These are phyloP conservation scores for Colletotrichum chlorophyti DNA, from an alignment of 2,329 filamentous ascomycete species.

Conservation along the genomic window DNA sequence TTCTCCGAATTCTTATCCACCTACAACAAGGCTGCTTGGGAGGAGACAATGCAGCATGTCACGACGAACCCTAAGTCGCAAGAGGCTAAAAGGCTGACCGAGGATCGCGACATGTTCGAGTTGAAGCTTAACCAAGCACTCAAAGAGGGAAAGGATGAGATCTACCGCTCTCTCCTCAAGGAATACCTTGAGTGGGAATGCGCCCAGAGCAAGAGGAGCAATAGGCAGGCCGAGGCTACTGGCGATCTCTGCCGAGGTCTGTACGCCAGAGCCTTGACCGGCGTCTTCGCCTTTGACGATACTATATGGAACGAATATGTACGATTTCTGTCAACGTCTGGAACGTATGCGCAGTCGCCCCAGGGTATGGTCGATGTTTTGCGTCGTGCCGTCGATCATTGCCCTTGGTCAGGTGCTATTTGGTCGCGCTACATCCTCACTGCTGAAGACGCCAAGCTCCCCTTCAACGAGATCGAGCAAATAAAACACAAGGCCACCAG, in stretches of 20 bases:
- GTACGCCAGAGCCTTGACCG: slow-evolving; percentile 77
- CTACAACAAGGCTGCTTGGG: slow-evolving; percentile 75
- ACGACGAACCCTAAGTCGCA: slow-evolving; percentile 62
- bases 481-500: slow-evolving; percentile 94
- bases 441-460: slow-evolving; percentile 77
- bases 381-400: slow-evolving; percentile 85
- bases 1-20: slow-evolving; percentile 79
- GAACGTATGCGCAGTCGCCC: slow-evolving; percentile 46
- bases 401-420: slow-evolving; percentile 88
- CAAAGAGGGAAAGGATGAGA: slow-evolving; percentile 61
- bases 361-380: slow-evolving; percentile 70
- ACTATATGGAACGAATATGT: slow-evolving; percentile 84
- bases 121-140: slow-evolving; percentile 66
- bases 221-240: slow-evolving; percentile 50
- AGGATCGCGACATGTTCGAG: slow-evolving; percentile 72
- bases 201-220: slow-evolving; percentile 63
- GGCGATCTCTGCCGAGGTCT: slow-evolving; percentile 67
- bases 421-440: slow-evolving; percentile 91
- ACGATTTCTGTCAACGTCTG: slow-evolving; percentile 69
- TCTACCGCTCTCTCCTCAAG: slow-evolving; percentile 57
- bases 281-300: slow-evolving; percentile 75
- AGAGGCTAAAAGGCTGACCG: slow-evolving; percentile 68
- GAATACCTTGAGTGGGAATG: slow-evolving; percentile 91
- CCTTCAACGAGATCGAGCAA: slow-evolving; percentile 82
- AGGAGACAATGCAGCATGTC: slow-evolving; percentile 73